These are phyloP conservation scores for Halteria grandinella DNA, from an alignment of 73 alveolate species.

Conservation along the genomic window DNA sequence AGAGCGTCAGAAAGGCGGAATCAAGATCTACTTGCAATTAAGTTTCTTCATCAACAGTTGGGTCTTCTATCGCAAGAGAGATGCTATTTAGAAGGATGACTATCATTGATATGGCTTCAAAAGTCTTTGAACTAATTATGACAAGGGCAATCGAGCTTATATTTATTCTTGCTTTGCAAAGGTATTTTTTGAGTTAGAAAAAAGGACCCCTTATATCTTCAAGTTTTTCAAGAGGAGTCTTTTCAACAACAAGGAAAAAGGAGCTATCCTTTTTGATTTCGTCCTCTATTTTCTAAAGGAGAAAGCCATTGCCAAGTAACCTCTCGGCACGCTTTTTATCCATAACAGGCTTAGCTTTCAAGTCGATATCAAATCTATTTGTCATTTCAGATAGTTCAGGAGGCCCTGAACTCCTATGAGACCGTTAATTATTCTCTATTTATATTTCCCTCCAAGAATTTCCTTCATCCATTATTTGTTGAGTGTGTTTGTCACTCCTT, in stretches of 20 bases:
- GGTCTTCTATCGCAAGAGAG: constrained; percentile 85
- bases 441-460: no score
- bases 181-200: background rate
- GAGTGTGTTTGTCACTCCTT: no score
- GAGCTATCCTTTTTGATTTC: background rate
- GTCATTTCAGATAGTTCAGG: constrained; percentile 27
- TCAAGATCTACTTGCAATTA: no score
- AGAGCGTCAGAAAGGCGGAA: constrained; percentile 47
- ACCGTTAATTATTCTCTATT: no score
- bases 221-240: constrained; percentile 25
- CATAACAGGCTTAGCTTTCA: constrained; percentile 9
- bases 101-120: constrained; percentile 61
- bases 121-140: constrained; percentile 27
- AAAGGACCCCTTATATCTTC: constrained; percentile 36
- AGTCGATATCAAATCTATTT: constrained; percentile 8
- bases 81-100: constrained; percentile 72
- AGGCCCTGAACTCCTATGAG: no score
- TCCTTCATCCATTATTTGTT: no score
- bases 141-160: background rate
- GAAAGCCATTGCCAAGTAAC: constrained; percentile 6
- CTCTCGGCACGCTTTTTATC: constrained; percentile 36
- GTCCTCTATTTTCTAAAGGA: background rate
- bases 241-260: constrained; percentile 33
- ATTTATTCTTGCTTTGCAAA: constrained; percentile 13
- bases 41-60: constrained; percentile 63